Base-by-base conservation (phyloP, 768 basidiomycete genomes). In the Auriscalpium vulgare region DNA sequence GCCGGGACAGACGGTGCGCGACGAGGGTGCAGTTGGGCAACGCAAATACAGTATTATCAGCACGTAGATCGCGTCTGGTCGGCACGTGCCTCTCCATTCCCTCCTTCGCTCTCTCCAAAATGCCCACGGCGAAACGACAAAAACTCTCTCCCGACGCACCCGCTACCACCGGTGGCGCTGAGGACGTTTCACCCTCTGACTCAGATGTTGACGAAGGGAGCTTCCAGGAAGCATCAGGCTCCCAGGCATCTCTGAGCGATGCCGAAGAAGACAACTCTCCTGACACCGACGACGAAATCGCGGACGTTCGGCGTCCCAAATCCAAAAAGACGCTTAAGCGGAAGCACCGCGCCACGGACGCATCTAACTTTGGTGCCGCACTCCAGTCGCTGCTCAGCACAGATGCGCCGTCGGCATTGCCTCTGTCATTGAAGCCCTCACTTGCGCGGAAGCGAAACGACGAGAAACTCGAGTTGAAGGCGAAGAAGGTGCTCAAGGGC, bases 321-420 rank as follows among this genome's bases (percentile, higher is more conserved):
- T 91, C 90, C 14, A 83, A 79, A 55, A 85, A 90, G 68, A 93
- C 90, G 0, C 71, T 80, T 52, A 93, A 93, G 69, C 80, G 91
- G 63, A 93, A 91, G 76, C 78, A 87, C 36, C 76, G 91, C 55
- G 91, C 91, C 21, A 88, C 88, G 7, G 82, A 80, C 55, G 77
- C 85, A 16, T 78, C 82, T 35, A 80, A 80, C 54, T 93, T 93
- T 64, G 91, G 88, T 58, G 76, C 79, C 47, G 84, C 87, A 9
- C 75, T 93, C 29, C 83, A 88, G 65, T 80, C 81, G 19, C 74
- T 93, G 53, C 75, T 93, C 53, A 75, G 75, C 57, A 92, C 91
- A 29, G 75, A 86, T 62, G 76, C 83, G 21, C 87, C 89, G 14
- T 85, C 87, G 9, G 68, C 78, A 9, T 69, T 83, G 45, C 91